Conservation (phyloP, 106 monocot species). For the Platanthera guangdongensis region DNA sequence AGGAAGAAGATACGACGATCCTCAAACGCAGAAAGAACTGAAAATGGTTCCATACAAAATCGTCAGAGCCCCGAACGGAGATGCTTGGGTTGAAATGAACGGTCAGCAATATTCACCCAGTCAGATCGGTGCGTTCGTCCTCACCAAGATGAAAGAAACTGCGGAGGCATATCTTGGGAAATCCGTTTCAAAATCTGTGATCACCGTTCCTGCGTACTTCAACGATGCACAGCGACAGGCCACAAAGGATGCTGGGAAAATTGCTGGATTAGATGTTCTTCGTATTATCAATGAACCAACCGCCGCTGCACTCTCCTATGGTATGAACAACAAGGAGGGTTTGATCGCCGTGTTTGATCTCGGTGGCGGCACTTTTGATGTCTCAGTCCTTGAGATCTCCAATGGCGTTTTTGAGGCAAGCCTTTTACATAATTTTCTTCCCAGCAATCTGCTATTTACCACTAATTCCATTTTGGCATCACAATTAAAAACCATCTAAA, state of each 20-base stretch:
- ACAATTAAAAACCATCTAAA: no score
- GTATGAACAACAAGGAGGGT: conserved; percentile 62
- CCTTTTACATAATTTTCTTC: background rate
- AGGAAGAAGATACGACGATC: conserved; percentile 55
- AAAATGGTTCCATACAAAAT: conserved; percentile 76
- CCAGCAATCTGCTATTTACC: background rate
- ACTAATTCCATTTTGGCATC: background rate
- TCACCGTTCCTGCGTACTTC: conserved; percentile 64
- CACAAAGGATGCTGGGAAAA: conserved; percentile 46
- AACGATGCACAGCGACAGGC: conserved; percentile 66
- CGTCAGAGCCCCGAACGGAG: conserved; percentile 66
- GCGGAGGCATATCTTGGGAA: conserved; percentile 75
- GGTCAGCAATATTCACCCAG: conserved; percentile 84
- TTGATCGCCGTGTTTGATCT: conserved; percentile 58
- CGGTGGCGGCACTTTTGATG: conserved; percentile 64
- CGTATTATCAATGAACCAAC: conserved; percentile 63
- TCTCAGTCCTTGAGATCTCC: conserved; percentile 63
- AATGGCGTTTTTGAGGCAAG: conserved; percentile 58
- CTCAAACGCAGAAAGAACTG: conserved; percentile 54
- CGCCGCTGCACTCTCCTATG: conserved; percentile 61
- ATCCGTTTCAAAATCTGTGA: conserved; percentile 63
- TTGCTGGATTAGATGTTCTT: conserved; percentile 48
- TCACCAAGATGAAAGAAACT: conserved; percentile 46
- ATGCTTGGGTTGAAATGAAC: conserved; percentile 84
- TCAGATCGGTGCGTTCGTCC: conserved; percentile 54